Base-by-base conservation (phyloP, 208 protist species). In the Acanthamoeba triangularis region DNA sequence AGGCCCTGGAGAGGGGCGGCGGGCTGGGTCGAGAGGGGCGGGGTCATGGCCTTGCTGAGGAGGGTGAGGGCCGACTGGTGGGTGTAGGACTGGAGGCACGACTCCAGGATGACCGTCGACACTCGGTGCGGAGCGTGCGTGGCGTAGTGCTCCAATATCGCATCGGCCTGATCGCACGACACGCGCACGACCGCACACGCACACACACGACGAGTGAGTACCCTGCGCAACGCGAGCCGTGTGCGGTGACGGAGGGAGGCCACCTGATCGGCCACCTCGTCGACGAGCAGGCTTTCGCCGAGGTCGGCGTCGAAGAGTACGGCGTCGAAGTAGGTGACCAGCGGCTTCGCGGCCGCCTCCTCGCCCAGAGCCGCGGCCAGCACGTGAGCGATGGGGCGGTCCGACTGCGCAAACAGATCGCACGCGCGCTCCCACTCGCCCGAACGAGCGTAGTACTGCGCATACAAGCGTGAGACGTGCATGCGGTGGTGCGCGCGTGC, bases 111-210 rank as follows among this genome's bases (percentile, higher is more conserved):
- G 20, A 90, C 82, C 49, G 47, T 63, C 54, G 82, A 90, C 49
- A 90, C 47, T 14, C 52, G 54, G 28, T 90, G 52, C 23, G 82
- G 82, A 14, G 82, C 47, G 35, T 90, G 35, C 47, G 30, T 90
- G 30, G 82, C 82, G 82, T 90, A 90, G 49, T 90, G 82, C 54
- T 90, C 52, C n/a, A 90, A n/a, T 30, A 90, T 90, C n/a, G 30
- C 25, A 28, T 90, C 82, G 13, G 82, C 82, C 82, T 80, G 41
- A 47, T 47, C 41, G 41, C 41, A 47, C 41, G 41, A n/a, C n/a
- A n/a, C n/a, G n/a, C n/a, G 63, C 28, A 30, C 37, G 37, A 3
- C 37, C 37, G 37, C 37, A 41, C 37, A 41, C 37, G 37, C 37
- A 47, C n/a, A n/a, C n/a, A n/a, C 41, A 47, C 41, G 41, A 6